Evolutionary conservation across 2,329 filamentous ascomycete genomes (phyloP).

Genomic region (Dothidotthia symphoricarpi): DNA sequence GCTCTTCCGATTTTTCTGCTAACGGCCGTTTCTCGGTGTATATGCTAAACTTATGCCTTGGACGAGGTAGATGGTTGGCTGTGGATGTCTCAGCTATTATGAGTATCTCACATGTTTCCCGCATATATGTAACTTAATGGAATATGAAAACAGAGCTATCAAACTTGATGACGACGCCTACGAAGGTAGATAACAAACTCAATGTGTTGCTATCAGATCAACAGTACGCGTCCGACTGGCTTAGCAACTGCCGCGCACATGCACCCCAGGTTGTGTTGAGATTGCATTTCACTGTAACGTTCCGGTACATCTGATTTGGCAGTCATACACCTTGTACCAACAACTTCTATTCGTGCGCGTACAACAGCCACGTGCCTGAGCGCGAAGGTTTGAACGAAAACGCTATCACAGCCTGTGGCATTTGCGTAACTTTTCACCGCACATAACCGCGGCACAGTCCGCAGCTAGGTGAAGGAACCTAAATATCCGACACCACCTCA

Average conservation of each 20-base stretch:
- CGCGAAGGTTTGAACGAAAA: too few relatives aligned
- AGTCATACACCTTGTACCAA: conserved; percentile 3
- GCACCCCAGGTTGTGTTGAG: too few relatives aligned
- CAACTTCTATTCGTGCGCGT: background rate
- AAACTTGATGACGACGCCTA: conserved; percentile 5
- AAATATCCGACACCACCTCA: too few relatives aligned
- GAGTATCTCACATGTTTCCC: conserved; percentile 3
- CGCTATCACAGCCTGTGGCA: too few relatives aligned
- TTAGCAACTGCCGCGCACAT: too few relatives aligned
- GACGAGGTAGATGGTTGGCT: conserved; percentile 18
- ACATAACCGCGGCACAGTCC: too few relatives aligned
- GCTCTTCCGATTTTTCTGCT: conserved; percentile 6
- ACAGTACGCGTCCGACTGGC: too few relatives aligned
- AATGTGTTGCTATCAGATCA: too few relatives aligned
- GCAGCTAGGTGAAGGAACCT: too few relatives aligned
- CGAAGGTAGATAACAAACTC: too few relatives aligned
- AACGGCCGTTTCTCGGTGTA: conserved; percentile 16
- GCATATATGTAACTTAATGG: too few relatives aligned
- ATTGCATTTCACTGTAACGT: conserved; percentile 1
- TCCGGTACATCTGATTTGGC: background rate
- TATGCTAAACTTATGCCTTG: conserved; percentile 8
- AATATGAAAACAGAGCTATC: conserved; percentile 3
- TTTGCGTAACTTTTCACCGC: too few relatives aligned
- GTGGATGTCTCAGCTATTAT: conserved; percentile 5
- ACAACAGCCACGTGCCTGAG: background rate